phyloP scores from a whole-genome alignment of 345 rosid species.

The Bruguiera parviflora region DNA sequence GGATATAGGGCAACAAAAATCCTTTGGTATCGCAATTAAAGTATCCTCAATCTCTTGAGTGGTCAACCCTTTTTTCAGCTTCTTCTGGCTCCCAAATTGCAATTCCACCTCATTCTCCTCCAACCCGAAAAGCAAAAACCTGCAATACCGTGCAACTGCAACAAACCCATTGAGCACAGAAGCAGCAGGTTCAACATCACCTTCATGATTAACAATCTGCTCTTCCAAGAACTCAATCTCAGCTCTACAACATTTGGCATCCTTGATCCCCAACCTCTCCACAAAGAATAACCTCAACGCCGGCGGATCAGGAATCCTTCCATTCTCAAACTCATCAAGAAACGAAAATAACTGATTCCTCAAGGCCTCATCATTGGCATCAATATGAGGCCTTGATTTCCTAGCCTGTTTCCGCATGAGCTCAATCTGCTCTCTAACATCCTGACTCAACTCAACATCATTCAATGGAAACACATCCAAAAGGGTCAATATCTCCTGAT shows the following conservation, averaged over 20 bases:
- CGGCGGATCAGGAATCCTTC: slow-evolving; percentile 39
- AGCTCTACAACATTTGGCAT: slow-evolving; percentile 53
- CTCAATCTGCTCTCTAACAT: slow-evolving; percentile 77
- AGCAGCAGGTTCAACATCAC: slow-evolving; percentile 78
- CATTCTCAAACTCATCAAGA: slow-evolving; percentile 66
- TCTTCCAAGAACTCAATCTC: slow-evolving; percentile 93
- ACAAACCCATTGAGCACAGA: slow-evolving; percentile 80
- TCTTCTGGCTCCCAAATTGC: slow-evolving; percentile 47
- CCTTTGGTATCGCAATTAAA: slow-evolving; percentile 61
- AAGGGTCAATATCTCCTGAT: slow-evolving; percentile 81
- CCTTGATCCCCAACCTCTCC: slow-evolving; percentile 52
- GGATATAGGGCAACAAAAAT: slow-evolving; percentile 83
- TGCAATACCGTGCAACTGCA: slow-evolving; percentile 69
- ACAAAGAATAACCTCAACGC: slow-evolving; percentile 55
- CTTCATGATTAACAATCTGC: slow-evolving; percentile 78
- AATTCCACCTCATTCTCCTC: slow-evolving; percentile 54
- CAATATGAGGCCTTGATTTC: slow-evolving; percentile 50
- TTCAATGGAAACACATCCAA: slow-evolving; percentile 76
- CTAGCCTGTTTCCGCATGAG: slow-evolving; percentile 61
- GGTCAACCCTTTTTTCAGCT: slow-evolving; percentile 55
- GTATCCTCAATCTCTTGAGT: slow-evolving; percentile 71
- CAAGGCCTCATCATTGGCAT: slow-evolving; percentile 63
- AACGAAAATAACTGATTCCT: slow-evolving; percentile 50
- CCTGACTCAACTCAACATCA: slow-evolving; percentile 58
- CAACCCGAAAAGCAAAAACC: slow-evolving; percentile 72